Base-by-base conservation (phyloP, 2,329 filamentous ascomycete species). In the Sclerotinia minor region DNA sequence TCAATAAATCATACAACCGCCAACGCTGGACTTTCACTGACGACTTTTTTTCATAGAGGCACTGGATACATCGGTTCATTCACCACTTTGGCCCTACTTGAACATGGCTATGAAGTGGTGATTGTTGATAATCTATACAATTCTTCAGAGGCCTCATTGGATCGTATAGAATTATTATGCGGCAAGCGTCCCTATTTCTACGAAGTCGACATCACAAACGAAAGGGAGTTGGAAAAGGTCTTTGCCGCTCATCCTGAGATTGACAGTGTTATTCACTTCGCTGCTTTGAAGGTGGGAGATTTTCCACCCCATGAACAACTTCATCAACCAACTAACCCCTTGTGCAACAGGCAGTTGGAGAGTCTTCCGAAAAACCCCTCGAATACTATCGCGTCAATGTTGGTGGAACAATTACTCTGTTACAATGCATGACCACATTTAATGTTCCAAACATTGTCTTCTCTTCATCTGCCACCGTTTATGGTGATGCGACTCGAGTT, bases 61-160 rank as follows among this genome's bases (percentile, higher is more conserved):
- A 97, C 94, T 73, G 95, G 95, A 83, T 99, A 99, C 85, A 99
- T 99, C 81, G 95, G 95, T 79, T 98, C 94, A 63, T 98, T 98
- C 85, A 99, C 95, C 70, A 84, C 92, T 67, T 89, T 99, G 64
- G 90, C 93, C 65, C 91, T 99, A 35, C 92, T 99, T 74, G 86
- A 97, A 78, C 91, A 95, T 77, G 94, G 89, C 79, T 98, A 98
- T 86, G 89, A 98, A 79, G 95, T 99, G 72, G 91, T 99, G 79
- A 92, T 99, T 72, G 89, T 95, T 73, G 95, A 99, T 83, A 98
- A 89, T 81, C 87, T 98, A 73, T 97, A 96, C 89, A 99, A 99
- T 82, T 97, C 95, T 60, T 97, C 92, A 70, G 85, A 89, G 76
- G 94, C 97, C 76, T 92, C 91, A 72, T 81, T 99, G 75, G 94